These are phyloP conservation scores for Domatiomyces catenatus DNA, from an alignment of 2,329 filamentous ascomycete species.

Conservation along the genomic window DNA sequence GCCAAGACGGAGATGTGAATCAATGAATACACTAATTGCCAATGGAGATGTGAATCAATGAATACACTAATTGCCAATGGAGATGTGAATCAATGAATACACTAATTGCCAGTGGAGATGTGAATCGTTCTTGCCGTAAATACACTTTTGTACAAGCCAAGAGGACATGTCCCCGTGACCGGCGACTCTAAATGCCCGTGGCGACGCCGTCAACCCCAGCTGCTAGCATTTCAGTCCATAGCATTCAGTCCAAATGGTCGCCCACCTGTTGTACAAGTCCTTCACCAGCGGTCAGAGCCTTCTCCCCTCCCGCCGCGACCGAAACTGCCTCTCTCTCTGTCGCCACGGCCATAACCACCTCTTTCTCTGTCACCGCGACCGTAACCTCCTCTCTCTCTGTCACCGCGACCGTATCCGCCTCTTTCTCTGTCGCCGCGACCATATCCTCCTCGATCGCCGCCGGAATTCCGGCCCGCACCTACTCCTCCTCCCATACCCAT, in stretches of 20 bases:
- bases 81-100: no score
- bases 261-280: background rate
- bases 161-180: no score
- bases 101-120: no score
- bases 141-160: no score
- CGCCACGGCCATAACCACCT: constrained; percentile 2
- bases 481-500: constrained; percentile 1
- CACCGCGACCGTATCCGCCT: background rate
- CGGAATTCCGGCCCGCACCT: background rate
- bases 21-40: no score
- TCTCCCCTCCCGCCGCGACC: constrained; percentile 1
- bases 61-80: no score
- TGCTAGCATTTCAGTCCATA: no score
- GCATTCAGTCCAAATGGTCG: background rate
- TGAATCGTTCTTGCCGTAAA: no score
- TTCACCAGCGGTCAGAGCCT: background rate
- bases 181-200: no score
- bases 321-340: constrained; percentile 6
- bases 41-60: no score
- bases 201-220: no score
- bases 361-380: constrained; percentile 1
- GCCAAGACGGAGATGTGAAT: no score
- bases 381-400: constrained; percentile 1
- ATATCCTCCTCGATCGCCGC: constrained; percentile 2
- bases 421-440: constrained; percentile 5